Conservation (phyloP, 306 rosid genomes). For the Cucumis cinereus region DNA sequence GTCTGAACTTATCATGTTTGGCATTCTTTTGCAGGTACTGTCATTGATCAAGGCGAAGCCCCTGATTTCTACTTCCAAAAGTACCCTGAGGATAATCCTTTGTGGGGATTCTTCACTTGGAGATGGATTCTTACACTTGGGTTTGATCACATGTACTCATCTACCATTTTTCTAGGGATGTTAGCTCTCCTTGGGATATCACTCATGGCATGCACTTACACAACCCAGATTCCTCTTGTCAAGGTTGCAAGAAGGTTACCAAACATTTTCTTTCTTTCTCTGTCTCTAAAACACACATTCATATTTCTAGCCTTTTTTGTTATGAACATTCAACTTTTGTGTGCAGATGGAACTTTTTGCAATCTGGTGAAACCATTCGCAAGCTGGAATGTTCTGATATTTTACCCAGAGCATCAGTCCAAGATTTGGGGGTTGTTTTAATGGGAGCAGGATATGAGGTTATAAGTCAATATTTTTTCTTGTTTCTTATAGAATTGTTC, state of each 20-base stretch:
- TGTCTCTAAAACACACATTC: background rate
- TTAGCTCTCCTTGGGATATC: conserved; percentile 73
- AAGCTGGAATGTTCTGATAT: conserved; percentile 79
- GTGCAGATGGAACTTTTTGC: conserved; percentile 71
- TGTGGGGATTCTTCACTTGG: conserved; percentile 82
- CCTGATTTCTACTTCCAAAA: conserved; percentile 68
- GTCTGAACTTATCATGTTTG: background rate
- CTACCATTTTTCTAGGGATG: conserved; percentile 61
- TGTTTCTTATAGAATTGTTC: background rate
- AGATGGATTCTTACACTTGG: conserved; percentile 92
- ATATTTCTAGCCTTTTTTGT: background rate
- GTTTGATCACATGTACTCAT: conserved; percentile 84
- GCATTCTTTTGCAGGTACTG: conserved; percentile 44
- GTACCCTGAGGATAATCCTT: conserved; percentile 70
- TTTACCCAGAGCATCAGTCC: conserved; percentile 66
- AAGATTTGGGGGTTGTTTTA: conserved; percentile 71
- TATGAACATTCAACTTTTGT: conserved; percentile 14
- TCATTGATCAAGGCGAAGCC: conserved; percentile 83
- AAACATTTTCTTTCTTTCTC: background rate
- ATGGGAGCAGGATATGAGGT: conserved; percentile 99
- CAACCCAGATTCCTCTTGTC: conserved; percentile 86
- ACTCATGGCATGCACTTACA: conserved; percentile 92
- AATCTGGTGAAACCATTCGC: conserved; percentile 57
- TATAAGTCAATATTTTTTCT: conserved; percentile 3
- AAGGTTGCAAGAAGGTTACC: conserved; percentile 79